Percentiles rank a stretch among this genome's conserved stretches.
phyloP scores from a whole-genome alignment of 306 rosid genomes.

The Leucaena leucocephala region DNA sequence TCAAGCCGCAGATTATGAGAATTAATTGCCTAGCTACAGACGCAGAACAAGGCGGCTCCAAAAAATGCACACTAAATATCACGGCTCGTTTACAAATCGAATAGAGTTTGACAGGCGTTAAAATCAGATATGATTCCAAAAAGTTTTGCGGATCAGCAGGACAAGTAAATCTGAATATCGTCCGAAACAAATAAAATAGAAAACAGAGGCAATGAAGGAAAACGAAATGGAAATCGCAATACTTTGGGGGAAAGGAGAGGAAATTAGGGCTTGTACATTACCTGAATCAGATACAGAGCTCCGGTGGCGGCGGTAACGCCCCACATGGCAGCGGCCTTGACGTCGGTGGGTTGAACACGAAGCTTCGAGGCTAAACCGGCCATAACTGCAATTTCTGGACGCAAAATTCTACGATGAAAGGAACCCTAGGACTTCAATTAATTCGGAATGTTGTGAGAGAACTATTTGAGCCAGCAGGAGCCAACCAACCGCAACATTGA shows the following conservation, averaged over 20 bases:
- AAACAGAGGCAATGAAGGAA: not conserved
- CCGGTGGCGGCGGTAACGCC: constrained; percentile 74
- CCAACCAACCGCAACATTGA: not conserved
- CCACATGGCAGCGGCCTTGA: constrained; percentile 86
- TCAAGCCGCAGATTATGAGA: not conserved
- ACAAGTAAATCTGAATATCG: not conserved
- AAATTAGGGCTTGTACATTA: not conserved
- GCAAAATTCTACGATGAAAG: constrained; percentile 19
- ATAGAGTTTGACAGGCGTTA: not conserved
- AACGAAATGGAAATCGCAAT: not conserved
- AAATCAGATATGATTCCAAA: not conserved
- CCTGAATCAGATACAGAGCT: constrained; percentile 73
- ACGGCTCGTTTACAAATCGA: not conserved
- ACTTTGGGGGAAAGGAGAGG: not conserved
- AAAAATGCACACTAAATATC: not conserved
- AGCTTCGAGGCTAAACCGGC: constrained; percentile 53
- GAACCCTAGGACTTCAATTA: constrained; percentile 40
- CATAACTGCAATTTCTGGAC: constrained; percentile 43
- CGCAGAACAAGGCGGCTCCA: not conserved
- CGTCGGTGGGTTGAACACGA: constrained; percentile 58
- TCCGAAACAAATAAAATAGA: not conserved
- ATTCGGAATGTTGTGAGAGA: constrained; percentile 1
- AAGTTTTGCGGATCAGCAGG: not conserved
- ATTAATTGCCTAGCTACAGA: not conserved
- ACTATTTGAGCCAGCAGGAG: constrained; percentile 1